phyloP scores from a whole-genome alignment of 805 yeast genomes.

The Candida montana region DNA sequence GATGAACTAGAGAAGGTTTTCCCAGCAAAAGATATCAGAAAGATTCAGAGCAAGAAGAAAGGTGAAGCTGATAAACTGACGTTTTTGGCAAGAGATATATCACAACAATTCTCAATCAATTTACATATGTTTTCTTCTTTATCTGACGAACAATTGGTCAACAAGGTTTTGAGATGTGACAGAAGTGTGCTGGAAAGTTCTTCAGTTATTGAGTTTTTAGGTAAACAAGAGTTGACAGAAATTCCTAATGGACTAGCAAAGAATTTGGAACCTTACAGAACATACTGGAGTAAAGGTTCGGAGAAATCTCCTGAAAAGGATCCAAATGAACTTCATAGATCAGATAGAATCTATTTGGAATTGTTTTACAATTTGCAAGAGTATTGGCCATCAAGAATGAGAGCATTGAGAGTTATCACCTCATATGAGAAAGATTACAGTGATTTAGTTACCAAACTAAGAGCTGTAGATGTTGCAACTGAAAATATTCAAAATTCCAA shows the following conservation, averaged over 20 bases:
- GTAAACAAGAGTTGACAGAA: slow-evolving; percentile 68
- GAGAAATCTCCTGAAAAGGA: slow-evolving; percentile 52
- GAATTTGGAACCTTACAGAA: slow-evolving; percentile 74
- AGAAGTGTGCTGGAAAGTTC: slow-evolving; percentile 60
- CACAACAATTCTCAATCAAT: slow-evolving; percentile 94
- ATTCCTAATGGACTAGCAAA: slow-evolving; percentile 66
- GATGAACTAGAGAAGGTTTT: slow-evolving; percentile 81
- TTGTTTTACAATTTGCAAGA: slow-evolving; percentile 76
- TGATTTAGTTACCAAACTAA: slow-evolving; percentile 62
- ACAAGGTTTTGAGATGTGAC: slow-evolving; percentile 72
- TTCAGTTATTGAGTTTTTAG: slow-evolving; percentile 80
- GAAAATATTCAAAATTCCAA: slow-evolving; percentile 59
- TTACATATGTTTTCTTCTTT: slow-evolving; percentile 67
- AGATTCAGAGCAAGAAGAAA: slow-evolving; percentile 36
- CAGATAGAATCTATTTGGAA: slow-evolving; percentile 81
- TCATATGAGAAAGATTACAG: slow-evolving; percentile 74
- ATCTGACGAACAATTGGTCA: slow-evolving; percentile 60
- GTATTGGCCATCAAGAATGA: slow-evolving; percentile 89
- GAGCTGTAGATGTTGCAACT: slow-evolving; percentile 68
- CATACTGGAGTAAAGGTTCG: slow-evolving; percentile 44
- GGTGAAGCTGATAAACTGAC: slow-evolving; percentile 38
- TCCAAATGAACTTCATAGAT: slow-evolving; percentile 72
- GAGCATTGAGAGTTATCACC: slow-evolving; percentile 69
- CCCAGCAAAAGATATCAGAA: slow-evolving; percentile 64
- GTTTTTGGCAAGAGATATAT: slow-evolving; percentile 74